phyloP scores from a whole-genome alignment of 2,329 filamentous ascomycete genomes.

The Fusarium multiceps region DNA sequence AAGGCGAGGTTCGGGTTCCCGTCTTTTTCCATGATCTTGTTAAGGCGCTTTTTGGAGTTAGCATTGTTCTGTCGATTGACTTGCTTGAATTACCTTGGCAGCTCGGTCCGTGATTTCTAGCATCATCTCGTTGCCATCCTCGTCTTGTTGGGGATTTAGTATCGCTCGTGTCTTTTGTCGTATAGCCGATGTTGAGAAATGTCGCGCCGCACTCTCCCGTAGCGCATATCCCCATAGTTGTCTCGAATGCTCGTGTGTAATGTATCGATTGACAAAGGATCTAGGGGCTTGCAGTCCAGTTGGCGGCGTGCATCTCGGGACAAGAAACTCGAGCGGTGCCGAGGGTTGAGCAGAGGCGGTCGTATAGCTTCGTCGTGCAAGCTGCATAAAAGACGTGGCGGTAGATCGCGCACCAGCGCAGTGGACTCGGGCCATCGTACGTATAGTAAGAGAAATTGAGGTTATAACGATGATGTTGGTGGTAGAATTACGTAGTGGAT shows the following conservation, averaged over 20 bases:
- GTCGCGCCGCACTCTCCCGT: constrained; percentile 25
- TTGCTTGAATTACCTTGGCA: constrained; percentile 69
- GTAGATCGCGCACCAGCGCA: constrained; percentile 56
- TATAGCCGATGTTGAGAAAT: constrained; percentile 54
- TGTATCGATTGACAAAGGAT: neutral
- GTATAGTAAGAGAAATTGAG: neutral
- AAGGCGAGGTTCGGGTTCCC: constrained; percentile 83
- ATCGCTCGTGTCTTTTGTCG: constrained; percentile 61
- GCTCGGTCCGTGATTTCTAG: constrained; percentile 88
- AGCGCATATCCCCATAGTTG: constrained; percentile 7
- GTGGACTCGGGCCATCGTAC: constrained; percentile 50
- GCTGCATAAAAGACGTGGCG: constrained; percentile 56
- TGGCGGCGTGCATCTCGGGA: constrained; percentile 48
- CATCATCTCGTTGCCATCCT: constrained; percentile 84
- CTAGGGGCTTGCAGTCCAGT: constrained; percentile 12
- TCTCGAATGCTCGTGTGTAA: neutral
- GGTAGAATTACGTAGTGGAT: constrained; percentile 35
- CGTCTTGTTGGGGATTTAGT: constrained; percentile 80
- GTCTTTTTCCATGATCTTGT: constrained; percentile 79
- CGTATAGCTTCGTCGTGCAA: constrained; percentile 53
- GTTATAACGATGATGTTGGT: constrained; percentile 19
- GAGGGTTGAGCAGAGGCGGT: constrained; percentile 41
- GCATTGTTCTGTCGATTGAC: neutral
- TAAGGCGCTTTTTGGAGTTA: constrained; percentile 68
- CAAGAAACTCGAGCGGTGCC: constrained; percentile 54